Percentiles rank a stretch among this genome's conserved stretches.
Evolutionary conservation across 1,284 basidiomycete species (phyloP).

Genomic region (Mycosarcoma maydis): DNA sequence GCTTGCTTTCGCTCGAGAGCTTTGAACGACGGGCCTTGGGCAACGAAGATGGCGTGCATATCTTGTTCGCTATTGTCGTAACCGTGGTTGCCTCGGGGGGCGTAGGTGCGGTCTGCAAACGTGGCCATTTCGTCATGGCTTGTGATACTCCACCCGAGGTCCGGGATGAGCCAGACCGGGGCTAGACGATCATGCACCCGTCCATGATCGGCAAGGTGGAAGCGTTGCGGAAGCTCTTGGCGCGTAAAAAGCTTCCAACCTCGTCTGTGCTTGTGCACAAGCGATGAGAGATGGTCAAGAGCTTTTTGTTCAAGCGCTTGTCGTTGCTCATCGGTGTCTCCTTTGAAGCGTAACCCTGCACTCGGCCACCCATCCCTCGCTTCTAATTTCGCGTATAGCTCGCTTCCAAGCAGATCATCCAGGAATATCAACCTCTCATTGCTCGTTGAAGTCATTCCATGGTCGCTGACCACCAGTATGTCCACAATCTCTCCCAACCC

Average conservation of each 20-base stretch:
- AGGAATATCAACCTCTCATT: conserved; percentile 80
- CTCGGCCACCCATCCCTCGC: conserved; percentile 75
- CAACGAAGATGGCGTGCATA: conserved; percentile 90
- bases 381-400: conserved; percentile 74
- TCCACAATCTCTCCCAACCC: conserved; percentile 85
- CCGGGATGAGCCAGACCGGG: conserved; percentile 37
- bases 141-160: conserved; percentile 40
- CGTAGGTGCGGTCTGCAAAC: conserved; percentile 71
- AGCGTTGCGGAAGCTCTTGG: conserved; percentile 16
- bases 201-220: conserved; percentile 9
- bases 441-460: conserved; percentile 89
- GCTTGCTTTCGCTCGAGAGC: conserved; percentile 52
- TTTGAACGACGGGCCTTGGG: conserved; percentile 82
- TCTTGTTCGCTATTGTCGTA: conserved; percentile 79
- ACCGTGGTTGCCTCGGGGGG: conserved; percentile 74
- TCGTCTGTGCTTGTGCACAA: not conserved
- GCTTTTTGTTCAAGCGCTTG: not conserved
- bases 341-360: conserved; percentile 28
- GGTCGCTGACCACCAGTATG: conserved; percentile 88
- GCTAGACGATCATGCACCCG: conserved; percentile 18
- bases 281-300: not conserved
- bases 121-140: conserved; percentile 10
- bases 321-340: not conserved
- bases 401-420: conserved; percentile 80
- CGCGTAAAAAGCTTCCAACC: conserved; percentile 23